A percentile compares a stretch with the other conserved stretches of the same genome.
Conservation (phyloP, 176 grass and related monocot genomes). For the Thinopyrum elongatum region DNA sequence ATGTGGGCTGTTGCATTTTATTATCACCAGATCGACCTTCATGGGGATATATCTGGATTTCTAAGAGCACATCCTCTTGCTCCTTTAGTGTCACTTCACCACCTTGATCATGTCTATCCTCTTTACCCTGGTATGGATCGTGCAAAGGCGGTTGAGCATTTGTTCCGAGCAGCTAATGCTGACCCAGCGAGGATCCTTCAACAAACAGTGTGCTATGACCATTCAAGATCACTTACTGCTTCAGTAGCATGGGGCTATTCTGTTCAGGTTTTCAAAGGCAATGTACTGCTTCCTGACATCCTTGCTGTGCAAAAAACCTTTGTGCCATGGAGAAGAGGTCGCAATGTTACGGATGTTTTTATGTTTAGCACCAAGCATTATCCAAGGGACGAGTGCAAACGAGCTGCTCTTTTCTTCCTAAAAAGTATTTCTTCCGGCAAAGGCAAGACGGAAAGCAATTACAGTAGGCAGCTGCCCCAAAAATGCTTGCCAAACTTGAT, state of each 20-base stretch:
- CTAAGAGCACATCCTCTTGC: conserved; percentile 74
- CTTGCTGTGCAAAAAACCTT: conserved; percentile 81
- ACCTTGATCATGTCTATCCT: conserved; percentile 69
- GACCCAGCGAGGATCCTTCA: conserved; percentile 86
- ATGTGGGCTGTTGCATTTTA: not conserved
- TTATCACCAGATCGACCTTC: conserved; percentile 73
- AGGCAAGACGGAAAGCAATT: conserved; percentile 55
- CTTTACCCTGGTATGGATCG: conserved; percentile 78
- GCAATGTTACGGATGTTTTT: conserved; percentile 49
- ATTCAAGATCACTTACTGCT: conserved; percentile 38
- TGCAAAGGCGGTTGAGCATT: conserved; percentile 44
- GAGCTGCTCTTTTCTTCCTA: conserved; percentile 64
- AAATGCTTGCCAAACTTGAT: conserved; percentile 52
- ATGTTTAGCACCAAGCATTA: conserved; percentile 76
- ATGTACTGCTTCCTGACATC: conserved; percentile 61
- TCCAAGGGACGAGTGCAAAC: conserved; percentile 65
- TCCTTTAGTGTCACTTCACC: conserved; percentile 85
- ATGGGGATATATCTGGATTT: conserved; percentile 81
- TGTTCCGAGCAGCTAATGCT: conserved; percentile 49
- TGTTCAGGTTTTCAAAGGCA: conserved; percentile 72
- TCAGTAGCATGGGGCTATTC: conserved; percentile 89
- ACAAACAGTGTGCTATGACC: conserved; percentile 88
- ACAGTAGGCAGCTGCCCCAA: conserved; percentile 46
- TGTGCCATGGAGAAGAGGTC: conserved; percentile 61
- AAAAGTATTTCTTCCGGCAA: conserved; percentile 37